Evolutionary conservation across 805 yeast species (phyloP), one percentile per base, ranked within the genome.

Genomic region (Pichia membranifaciens): DNA sequence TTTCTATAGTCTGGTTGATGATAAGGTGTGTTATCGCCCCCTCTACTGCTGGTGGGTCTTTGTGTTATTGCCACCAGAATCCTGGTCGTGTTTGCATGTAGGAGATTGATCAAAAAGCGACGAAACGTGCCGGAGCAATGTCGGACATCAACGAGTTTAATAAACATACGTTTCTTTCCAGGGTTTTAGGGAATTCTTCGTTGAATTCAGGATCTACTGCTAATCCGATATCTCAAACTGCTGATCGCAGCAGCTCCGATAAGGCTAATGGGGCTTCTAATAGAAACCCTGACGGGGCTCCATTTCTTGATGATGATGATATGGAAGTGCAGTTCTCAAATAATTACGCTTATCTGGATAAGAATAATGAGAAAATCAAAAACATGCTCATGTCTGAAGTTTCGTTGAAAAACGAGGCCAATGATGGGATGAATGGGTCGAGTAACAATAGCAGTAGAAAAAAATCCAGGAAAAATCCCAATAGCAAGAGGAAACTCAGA

Each of bases 101-200:
- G n/a, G n/a, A n/a, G n/a, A n/a, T n/a, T n/a, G n/a, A n/a, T n/a
- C n/a, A n/a, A n/a, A n/a, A n/a, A n/a, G n/a, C n/a, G 29, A 25
- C 29, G 10, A 25, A 25, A 25, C 29, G 29, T 8, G 29, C 29
- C 10, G 10, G 29, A 25, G 10, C 7, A 3, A 45, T 45, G 48
- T 33, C 48, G 10, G 48, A 35, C 13, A n/a, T 5, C 1, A 34
- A 45, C 25, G 44, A 39, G n/a, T 33, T 33, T 22, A 33, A 52
- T 17, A 67, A 67, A 45, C 79, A 79, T 54, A 81, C 85, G 5
- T 81, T 81, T 56, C 68, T 81, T 50, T 79, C 84, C 9, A 68
- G 86, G 37, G 83, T 81, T 20, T 80, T 81, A 18, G 48, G 48
- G 4, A 45, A 40, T 28, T 33, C 48, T 2, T 9, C 32, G 10